Conservation (phyloP, 2,329 filamentous ascomycete species). For the Exophiala spinifera region DNA sequence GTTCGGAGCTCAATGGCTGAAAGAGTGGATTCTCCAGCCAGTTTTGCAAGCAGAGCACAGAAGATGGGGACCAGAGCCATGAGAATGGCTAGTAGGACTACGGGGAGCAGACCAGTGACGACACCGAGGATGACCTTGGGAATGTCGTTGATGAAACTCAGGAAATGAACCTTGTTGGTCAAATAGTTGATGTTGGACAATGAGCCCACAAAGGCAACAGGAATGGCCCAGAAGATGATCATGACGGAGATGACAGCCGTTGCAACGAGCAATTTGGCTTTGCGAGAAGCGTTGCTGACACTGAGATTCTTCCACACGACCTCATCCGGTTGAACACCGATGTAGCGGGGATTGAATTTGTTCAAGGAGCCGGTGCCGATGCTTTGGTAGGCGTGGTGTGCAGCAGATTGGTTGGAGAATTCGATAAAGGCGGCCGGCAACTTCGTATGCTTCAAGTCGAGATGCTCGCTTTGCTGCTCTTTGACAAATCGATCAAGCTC, state of each 20-base stretch:
- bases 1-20: constrained; percentile 82
- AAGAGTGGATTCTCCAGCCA: constrained; percentile 74
- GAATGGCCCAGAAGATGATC: constrained; percentile 82
- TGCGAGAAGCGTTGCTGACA: constrained; percentile 57
- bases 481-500: constrained; percentile 69
- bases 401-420: constrained; percentile 75
- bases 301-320: constrained; percentile 84
- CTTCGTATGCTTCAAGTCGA: constrained; percentile 61
- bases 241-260: constrained; percentile 68
- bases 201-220: constrained; percentile 74
- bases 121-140: constrained; percentile 71
- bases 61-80: constrained; percentile 85
- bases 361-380: constrained; percentile 50
- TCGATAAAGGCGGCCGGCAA: constrained; percentile 84
- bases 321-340: constrained; percentile 77
- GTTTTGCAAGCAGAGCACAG: constrained; percentile 72
- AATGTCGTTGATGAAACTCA: constrained; percentile 72
- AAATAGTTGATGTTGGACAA: constrained; percentile 81
- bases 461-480: constrained; percentile 61
- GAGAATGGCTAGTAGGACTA: constrained; percentile 72
- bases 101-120: constrained; percentile 78
- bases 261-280: constrained; percentile 67
- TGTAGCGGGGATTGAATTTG: constrained; percentile 85
- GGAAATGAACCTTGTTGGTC: constrained; percentile 50
- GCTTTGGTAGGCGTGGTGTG: constrained; percentile 76